Evolutionary conservation across 139 green algal species (phyloP).

Genomic region (Chlorella sp.): DNA sequence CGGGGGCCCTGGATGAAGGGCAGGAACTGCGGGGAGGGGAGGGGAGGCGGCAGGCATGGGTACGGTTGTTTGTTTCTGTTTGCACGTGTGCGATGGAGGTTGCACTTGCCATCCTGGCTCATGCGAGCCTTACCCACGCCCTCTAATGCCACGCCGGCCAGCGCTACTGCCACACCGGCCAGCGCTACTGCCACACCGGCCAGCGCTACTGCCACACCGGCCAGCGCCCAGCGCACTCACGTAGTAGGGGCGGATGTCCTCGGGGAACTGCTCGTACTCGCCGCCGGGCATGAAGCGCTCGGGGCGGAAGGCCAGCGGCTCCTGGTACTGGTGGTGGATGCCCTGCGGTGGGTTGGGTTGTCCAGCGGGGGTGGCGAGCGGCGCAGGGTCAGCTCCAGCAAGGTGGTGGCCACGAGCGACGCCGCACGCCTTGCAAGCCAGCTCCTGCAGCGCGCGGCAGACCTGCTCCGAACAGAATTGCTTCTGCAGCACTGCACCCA

Average conservation of each 20-base stretch:
- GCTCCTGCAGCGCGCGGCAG: no score
- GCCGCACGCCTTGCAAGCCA: no score
- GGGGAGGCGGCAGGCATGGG: neutral
- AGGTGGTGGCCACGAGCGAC: no score
- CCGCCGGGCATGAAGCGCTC: slow-evolving; percentile 87
- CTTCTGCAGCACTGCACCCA: neutral
- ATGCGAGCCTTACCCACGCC: neutral
- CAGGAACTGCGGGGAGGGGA: slow-evolving; percentile 74
- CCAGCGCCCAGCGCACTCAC: neutral
- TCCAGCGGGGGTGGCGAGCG: neutral
- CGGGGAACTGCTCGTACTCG: slow-evolving; percentile 87
- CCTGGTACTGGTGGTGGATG: slow-evolving; percentile 86
- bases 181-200: no score
- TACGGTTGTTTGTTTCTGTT: no score
- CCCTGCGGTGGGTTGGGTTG: slow-evolving; percentile 47
- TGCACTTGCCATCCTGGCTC: no score
- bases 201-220: no score
- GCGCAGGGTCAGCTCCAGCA: no score
- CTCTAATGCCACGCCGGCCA: neutral
- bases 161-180: neutral
- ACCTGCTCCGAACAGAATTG: no score
- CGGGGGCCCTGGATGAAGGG: slow-evolving; percentile 95
- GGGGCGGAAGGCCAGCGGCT: slow-evolving; percentile 78
- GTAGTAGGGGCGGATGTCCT: slow-evolving; percentile 83
- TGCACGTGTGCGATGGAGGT: no score